Base-by-base conservation (phyloP, 495 filamentous ascomycete species). In the Penicillium ochrochloron region DNA sequence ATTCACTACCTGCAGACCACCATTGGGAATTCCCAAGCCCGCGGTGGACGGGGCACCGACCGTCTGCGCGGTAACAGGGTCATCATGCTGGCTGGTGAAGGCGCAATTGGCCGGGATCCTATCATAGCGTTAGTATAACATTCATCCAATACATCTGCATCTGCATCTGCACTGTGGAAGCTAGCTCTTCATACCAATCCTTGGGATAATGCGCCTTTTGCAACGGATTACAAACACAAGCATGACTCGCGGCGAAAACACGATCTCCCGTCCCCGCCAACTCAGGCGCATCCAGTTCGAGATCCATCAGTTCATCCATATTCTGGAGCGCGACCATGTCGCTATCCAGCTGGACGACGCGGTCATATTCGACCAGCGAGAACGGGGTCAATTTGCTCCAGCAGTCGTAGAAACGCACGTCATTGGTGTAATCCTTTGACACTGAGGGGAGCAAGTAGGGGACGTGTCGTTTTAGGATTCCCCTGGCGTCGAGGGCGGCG, bases 301-400 rank as follows among this genome's bases (percentile, higher is more conserved):
- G 31, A 6, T 90, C 87, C 90, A 94, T 94, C 57, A 96, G 76
- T 75, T 93, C 92, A 70, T 96, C 92, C 89, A 96, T 94, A 71
- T 93, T 93, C 61, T 80, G 76, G 57, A 86, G 76, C 5, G 91
- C 84, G 23, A 94, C 68, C 92, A 94, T 96, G 75, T 96, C 92
- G 67, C 87, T 88, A 75, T 96, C 92, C n/a, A 96, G 82, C 72
- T 89, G 87, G 19, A 93, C 86, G 23, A 96, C 83, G 15, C 91
- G 82, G 5, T 89, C 84, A 75, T 91, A 94, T 65, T 90, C 84
- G 14, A 76, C 75, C 9, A 94, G 80, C 14, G 84, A 85, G 70
- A 94, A 96, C 1, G 87, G 85, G 17, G 86, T 86, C n/a, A 96
- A 82, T 76, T 96, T 96, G 73, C 81, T 89, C 91, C 92, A 96